Evolutionary conservation across 441 rosid species (phyloP), one percentile per base, ranked within the genome.

Genomic region (Populus hybrid): DNA sequence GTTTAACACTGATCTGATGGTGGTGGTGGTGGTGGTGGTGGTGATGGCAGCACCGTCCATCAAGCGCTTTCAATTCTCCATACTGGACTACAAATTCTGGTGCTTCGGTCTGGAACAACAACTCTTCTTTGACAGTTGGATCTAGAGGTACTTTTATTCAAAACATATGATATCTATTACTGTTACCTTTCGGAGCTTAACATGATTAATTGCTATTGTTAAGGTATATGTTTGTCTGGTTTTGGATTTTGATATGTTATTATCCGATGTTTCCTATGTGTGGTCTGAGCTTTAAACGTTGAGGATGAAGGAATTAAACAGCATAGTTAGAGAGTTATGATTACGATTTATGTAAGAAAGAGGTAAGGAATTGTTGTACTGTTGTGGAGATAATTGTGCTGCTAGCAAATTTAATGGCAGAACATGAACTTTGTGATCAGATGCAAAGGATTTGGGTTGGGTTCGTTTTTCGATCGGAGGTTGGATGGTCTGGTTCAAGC

Each of bases 81-180:
- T 92, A 88, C 83, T 94, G 86, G 88, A 94, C 99, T 18, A 89
- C 97, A 10, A 96, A 96, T 81, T 91, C 93, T 5, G 99, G 99
- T 69, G 82, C 94, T 81, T 98, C 99, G 0, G 92, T 96, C 38
- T 94, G 90, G 85, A 96, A 94, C 92, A 91, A 96, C 85, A 89
- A 85, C 84, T 89, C 94, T 0, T 90, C 98, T 36, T 75, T 92
- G 85, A 94, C 99, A 36, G 92, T 96, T 77, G 99, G 99, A 75
- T 75, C 94, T 42, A 86, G 99, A 90, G 99, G 99, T 91, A 88
- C 30, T 38, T 16, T 35, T 64, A 11, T 34, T 40, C 67, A 6
- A 14, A 46, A 46, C 18, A 46, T 11, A 16, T 46, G 46, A 40
- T 40, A 10, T 0, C 40, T 3, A 2, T 30, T 69, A 24, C 7